phyloP scores from a whole-genome alignment of 78 protist species.

The Protostelium mycophagum region DNA sequence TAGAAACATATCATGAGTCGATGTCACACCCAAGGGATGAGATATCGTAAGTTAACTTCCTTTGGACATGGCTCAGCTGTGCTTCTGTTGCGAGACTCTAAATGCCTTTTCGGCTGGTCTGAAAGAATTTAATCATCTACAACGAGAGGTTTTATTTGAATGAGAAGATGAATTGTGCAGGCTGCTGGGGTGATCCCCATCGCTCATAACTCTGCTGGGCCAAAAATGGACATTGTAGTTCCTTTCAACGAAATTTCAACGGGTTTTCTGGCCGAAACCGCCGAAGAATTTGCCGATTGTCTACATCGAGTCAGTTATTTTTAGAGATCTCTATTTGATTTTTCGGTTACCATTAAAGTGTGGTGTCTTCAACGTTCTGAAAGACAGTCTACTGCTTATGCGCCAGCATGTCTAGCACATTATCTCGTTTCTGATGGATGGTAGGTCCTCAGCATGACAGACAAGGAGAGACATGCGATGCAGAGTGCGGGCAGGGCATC shows the following conservation, averaged over 20 bases:
- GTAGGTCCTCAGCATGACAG: slow-evolving; percentile 32
- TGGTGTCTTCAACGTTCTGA: too few relatives aligned
- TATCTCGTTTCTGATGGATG: too few relatives aligned
- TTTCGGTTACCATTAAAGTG: background rate
- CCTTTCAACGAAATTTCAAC: background rate
- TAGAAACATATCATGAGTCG: too few relatives aligned
- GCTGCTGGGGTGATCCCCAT: slow-evolving; percentile 76
- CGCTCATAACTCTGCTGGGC: slow-evolving; percentile 82
- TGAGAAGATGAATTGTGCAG: too few relatives aligned
- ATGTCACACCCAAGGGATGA: background rate
- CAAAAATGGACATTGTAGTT: slow-evolving; percentile 69
- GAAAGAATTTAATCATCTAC: too few relatives aligned
- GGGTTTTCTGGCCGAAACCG: slow-evolving; percentile 70
- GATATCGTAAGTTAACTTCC: too few relatives aligned
- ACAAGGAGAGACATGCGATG: slow-evolving; percentile 24
- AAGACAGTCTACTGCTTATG: too few relatives aligned
- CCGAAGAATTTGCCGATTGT: slow-evolving; percentile 70
- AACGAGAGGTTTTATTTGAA: too few relatives aligned
- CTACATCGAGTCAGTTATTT: slow-evolving; percentile 20
- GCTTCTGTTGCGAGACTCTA: too few relatives aligned
- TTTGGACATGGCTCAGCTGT: too few relatives aligned
- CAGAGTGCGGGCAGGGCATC: slow-evolving; percentile 40
- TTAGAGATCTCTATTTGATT: background rate
- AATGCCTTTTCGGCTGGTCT: too few relatives aligned
- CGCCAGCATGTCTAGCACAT: too few relatives aligned